phyloP scores from a whole-genome alignment of 208 protist genomes.

The Endotrypanum monterogeii region DNA sequence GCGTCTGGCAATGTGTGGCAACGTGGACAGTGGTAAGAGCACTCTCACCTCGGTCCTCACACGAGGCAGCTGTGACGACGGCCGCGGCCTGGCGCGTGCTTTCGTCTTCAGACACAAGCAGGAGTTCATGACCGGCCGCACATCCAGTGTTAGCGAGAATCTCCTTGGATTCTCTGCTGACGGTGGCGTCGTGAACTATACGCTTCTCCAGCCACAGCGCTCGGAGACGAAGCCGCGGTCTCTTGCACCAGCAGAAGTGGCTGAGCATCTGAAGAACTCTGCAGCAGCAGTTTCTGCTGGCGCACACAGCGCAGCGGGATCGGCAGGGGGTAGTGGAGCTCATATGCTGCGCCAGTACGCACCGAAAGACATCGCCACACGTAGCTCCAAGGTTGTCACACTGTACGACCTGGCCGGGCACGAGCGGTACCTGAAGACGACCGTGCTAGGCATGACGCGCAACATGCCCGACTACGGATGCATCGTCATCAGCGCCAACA shows the following conservation, averaged over 20 bases:
- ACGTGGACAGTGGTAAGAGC: constrained; percentile 94
- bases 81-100: constrained; percentile 79
- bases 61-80: constrained; percentile 88
- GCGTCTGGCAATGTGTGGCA: constrained; percentile 92
- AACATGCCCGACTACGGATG: constrained; percentile 96
- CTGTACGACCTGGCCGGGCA: constrained; percentile 98
- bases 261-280: constrained; percentile 3
- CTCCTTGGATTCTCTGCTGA: constrained; percentile 94
- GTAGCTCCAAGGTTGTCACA: constrained; percentile 94
- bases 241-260: constrained; percentile 14
- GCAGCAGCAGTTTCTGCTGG: neutral
- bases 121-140: constrained; percentile 95
- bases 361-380: constrained; percentile 73
- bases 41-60: constrained; percentile 93
- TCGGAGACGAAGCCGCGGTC: constrained; percentile 16
- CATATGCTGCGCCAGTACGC: constrained; percentile 43
- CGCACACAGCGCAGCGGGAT: neutral
- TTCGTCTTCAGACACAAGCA: constrained; percentile 96
- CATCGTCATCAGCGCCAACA: constrained; percentile 92
- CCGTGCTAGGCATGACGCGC: constrained; percentile 97
- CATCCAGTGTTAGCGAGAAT: constrained; percentile 95
- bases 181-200: constrained; percentile 94
- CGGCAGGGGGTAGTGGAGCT: neutral
- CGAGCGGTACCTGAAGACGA: constrained; percentile 98
- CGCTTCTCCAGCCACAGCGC: constrained; percentile 24